phyloP scores from a whole-genome alignment of 352 stramenopile genomes.

The Pythium monospermum region DNA sequence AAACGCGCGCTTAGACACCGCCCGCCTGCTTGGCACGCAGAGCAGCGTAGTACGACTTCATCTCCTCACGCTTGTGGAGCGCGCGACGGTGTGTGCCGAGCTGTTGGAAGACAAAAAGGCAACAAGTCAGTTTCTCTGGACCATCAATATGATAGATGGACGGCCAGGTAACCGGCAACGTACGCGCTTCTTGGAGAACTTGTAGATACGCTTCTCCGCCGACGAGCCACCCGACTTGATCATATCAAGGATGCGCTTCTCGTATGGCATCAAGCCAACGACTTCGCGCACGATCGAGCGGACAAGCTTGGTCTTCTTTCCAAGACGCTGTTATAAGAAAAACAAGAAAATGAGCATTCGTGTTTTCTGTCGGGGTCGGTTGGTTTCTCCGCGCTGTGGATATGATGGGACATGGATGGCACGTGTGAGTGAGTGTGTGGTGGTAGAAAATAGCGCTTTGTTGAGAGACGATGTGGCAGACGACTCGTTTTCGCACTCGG shows the following conservation, averaged over 20 bases:
- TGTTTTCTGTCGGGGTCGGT: too few relatives aligned
- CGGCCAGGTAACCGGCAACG: too few relatives aligned
- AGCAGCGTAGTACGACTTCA: slow-evolving; percentile 97
- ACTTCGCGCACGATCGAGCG: slow-evolving; percentile 97
- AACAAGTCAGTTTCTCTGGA: too few relatives aligned
- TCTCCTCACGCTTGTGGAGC: slow-evolving; percentile 98
- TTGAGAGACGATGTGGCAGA: too few relatives aligned
- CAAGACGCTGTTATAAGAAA: slow-evolving; percentile 45
- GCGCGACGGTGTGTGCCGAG: slow-evolving; percentile 98
- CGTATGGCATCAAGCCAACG: slow-evolving; percentile 97
- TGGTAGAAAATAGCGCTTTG: too few relatives aligned
- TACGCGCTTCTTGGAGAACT: slow-evolving; percentile 97
- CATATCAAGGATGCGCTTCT: slow-evolving; percentile 99
- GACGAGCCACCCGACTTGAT: slow-evolving; percentile 98
- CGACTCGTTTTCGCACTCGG: too few relatives aligned
- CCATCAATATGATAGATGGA: too few relatives aligned
- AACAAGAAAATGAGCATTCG: neutral
- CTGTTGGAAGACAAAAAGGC: slow-evolving; percentile 34
- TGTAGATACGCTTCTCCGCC: slow-evolving; percentile 99
- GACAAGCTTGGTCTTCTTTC: slow-evolving; percentile 95
- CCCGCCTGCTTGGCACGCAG: slow-evolving; percentile 93
- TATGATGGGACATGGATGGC: too few relatives aligned
- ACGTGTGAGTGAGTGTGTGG: too few relatives aligned
- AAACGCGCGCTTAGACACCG: slow-evolving; percentile 34
- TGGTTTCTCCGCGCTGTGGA: slow-evolving; percentile 1